Percentiles rank a stretch among this genome's conserved stretches.
These are phyloP conservation scores for Ophiostoma sp. DNA, from an alignment of 2,329 filamentous ascomycete genomes.

Conservation along the genomic window DNA sequence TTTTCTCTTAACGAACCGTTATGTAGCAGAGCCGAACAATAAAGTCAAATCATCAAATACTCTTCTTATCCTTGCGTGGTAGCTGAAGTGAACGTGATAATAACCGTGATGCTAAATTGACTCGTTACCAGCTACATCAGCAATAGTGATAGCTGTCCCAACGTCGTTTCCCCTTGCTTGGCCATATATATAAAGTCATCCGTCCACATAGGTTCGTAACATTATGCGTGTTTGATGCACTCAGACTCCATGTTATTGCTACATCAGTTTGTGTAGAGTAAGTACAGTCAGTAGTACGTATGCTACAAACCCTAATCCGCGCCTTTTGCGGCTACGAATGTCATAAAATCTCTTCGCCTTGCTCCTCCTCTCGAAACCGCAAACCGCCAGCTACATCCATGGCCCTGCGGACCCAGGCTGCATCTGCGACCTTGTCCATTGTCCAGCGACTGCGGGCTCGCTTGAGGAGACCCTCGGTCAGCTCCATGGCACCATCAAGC, in stretches of 20 bases:
- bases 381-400: slow-evolving; percentile 62
- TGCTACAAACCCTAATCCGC: background rate
- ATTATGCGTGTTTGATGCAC: background rate
- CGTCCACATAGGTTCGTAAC: too few relatives aligned
- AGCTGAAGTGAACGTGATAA: too few relatives aligned
- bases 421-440: slow-evolving; percentile 64
- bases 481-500: slow-evolving; percentile 68
- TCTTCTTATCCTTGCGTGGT: too few relatives aligned
- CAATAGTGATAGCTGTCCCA: too few relatives aligned
- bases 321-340: background rate
- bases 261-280: background rate
- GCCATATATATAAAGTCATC: background rate
- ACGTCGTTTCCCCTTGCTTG: too few relatives aligned
- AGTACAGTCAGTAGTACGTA: background rate
- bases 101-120: too few relatives aligned
- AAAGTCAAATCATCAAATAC: background rate
- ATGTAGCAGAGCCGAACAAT: background rate
- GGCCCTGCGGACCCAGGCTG: slow-evolving; percentile 70
- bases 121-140: too few relatives aligned
- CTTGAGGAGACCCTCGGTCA: slow-evolving; percentile 79
- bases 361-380: slow-evolving; percentile 54
- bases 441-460: slow-evolving; percentile 73
- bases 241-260: background rate
- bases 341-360: slow-evolving; percentile 47
- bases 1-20: background rate